These are phyloP conservation scores for Pelargonium nanum DNA, from an alignment of 345 rosid species.

Conservation along the genomic window DNA sequence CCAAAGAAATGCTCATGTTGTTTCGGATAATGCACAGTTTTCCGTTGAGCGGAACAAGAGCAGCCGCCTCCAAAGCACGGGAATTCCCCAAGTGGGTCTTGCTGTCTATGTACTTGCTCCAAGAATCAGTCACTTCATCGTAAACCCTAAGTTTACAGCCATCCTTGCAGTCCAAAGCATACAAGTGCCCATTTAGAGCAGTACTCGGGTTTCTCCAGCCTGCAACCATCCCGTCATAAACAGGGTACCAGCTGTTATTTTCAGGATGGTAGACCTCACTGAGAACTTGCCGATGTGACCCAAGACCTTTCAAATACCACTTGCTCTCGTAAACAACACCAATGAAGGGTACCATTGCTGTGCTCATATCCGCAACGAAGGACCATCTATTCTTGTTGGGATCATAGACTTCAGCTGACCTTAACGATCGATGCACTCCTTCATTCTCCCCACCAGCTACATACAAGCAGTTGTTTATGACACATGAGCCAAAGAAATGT, in stretches of 20 bases:
- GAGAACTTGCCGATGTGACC: slow-evolving; percentile 53
- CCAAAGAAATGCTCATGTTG: slow-evolving; percentile 62
- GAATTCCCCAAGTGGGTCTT: slow-evolving; percentile 63
- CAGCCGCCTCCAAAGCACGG: slow-evolving; percentile 60
- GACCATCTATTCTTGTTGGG: slow-evolving; percentile 77
- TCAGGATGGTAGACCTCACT: slow-evolving; percentile 57
- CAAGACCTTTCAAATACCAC: slow-evolving; percentile 71
- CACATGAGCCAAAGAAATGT: slow-evolving; percentile 69
- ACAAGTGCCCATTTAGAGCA: slow-evolving; percentile 47
- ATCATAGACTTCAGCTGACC: slow-evolving; percentile 66
- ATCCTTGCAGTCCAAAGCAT: slow-evolving; percentile 66
- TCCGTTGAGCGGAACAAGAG: slow-evolving; percentile 56
- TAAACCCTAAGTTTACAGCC: slow-evolving; percentile 67
- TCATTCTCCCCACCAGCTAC: slow-evolving; percentile 76
- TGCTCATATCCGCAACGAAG: slow-evolving; percentile 62
- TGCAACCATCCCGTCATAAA: slow-evolving; percentile 61
- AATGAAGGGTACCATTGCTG: slow-evolving; percentile 66
- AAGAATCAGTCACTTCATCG: slow-evolving; percentile 48
- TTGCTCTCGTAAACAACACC: slow-evolving; percentile 59
- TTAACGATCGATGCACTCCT: slow-evolving; percentile 52
- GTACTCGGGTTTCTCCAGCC: slow-evolving; percentile 74
- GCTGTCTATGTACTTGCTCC: slow-evolving; percentile 62
- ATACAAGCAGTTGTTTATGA: slow-evolving; percentile 66
- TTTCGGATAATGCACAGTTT: slow-evolving; percentile 58
- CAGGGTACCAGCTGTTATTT: slow-evolving; percentile 49